A percentile compares a stretch with the other conserved stretches of the same genome.
These are phyloP conservation scores for Colletotrichum karsti DNA, from an alignment of 2,329 filamentous ascomycete genomes.

Conservation along the genomic window DNA sequence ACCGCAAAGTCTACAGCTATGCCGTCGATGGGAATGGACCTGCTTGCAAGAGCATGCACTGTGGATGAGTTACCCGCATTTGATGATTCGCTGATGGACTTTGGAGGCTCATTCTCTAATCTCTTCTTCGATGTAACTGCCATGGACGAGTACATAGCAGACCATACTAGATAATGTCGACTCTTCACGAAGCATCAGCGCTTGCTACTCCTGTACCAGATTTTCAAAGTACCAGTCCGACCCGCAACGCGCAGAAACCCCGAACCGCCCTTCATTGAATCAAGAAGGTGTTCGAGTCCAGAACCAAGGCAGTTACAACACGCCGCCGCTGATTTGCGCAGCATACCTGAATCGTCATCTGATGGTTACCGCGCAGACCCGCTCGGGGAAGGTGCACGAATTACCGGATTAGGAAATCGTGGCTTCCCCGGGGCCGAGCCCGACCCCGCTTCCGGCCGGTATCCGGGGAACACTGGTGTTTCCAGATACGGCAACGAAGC, in stretches of 20 bases:
- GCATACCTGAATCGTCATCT: too few species aligned
- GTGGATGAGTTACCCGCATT: neutral
- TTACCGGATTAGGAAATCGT: neutral
- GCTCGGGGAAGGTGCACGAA: neutral
- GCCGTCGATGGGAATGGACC: neutral
- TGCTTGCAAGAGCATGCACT: neutral
- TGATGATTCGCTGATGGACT: neutral
- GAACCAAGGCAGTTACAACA: too few species aligned
- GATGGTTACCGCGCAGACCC: too few species aligned
- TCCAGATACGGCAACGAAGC: neutral
- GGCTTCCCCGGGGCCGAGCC: neutral
- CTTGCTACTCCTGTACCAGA: neutral
- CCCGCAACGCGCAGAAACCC: too few species aligned
- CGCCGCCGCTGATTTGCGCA: too few species aligned
- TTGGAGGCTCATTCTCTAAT: neutral
- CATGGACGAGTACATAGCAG: neutral
- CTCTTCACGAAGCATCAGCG: rapidly evolving
- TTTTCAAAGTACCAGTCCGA: too few species aligned
- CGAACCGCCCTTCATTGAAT: too few species aligned
- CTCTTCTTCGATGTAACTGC: neutral
- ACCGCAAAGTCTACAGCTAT: neutral
- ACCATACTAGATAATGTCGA: neutral
- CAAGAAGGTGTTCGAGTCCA: too few species aligned
- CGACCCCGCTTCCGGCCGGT: neutral
- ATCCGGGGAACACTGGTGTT: neutral